phyloP scores from a whole-genome alignment of 2,329 filamentous ascomycete species.

The Ophiosphaerella narmari region DNA sequence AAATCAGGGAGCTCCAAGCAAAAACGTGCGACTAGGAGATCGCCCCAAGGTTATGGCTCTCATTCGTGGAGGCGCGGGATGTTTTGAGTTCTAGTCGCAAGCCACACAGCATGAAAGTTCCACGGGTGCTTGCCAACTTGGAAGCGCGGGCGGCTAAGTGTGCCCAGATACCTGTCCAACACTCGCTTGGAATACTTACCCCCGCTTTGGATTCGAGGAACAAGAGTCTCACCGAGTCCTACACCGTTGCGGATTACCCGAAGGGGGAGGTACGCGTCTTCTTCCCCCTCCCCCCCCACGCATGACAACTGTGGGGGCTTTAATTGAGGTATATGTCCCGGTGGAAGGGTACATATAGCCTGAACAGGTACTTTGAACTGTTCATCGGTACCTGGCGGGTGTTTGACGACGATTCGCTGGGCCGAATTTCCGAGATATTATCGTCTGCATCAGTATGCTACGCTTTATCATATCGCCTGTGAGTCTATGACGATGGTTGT shows the following conservation, averaged over 20 bases:
- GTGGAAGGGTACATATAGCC: slow-evolving; percentile 8
- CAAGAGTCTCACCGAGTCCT: neutral
- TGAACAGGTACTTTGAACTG: slow-evolving; percentile 3
- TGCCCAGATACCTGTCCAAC: neutral
- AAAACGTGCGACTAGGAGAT: slow-evolving; percentile 12
- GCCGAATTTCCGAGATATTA: slow-evolving; percentile 2
- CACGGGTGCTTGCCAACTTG: neutral
- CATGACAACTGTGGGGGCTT: slow-evolving; percentile 3
- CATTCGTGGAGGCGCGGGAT: slow-evolving; percentile 9
- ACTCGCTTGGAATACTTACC: neutral
- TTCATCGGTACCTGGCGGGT: slow-evolving; percentile 10
- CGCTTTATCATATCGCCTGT: neutral
- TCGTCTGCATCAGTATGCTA: slow-evolving; percentile 1
- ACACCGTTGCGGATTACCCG: neutral
- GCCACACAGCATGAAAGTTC: slow-evolving; percentile 1
- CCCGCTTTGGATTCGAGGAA: neutral
- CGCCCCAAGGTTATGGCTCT: slow-evolving; percentile 11
- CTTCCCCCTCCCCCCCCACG: slow-evolving; percentile 2
- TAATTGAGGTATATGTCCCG: neutral
- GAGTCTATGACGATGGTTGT: neutral
- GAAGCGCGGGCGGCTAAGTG: neutral
- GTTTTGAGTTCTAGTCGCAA: neutral
- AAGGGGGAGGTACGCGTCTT: neutral
- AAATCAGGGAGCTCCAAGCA: slow-evolving; percentile 3
- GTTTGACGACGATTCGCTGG: neutral